Evolutionary conservation across 2,329 filamentous ascomycete genomes (phyloP), one percentile per base, ranked within the genome.

Genomic region (Pseudogymnoascus sp.): DNA sequence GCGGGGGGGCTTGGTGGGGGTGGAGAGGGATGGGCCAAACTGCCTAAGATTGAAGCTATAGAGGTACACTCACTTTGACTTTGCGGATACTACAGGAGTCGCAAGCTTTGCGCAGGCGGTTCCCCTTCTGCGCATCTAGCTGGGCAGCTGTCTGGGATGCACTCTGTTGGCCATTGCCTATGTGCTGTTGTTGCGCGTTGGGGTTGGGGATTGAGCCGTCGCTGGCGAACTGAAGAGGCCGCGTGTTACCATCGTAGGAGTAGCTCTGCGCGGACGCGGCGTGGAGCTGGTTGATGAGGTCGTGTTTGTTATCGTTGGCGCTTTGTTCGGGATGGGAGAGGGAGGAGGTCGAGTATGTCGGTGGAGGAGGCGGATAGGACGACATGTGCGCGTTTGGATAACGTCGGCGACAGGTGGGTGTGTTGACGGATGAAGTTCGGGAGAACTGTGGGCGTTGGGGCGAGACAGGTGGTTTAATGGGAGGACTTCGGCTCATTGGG

Each of bases 1-100:
- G n/a, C n/a, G n/a, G n/a, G n/a, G n/a, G n/a, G 35, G 20, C 22
- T 50, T 14, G 61, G 35, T 15, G 38, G 43, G 43, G 43, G 59
- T 22, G 11, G n/a, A 18, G 30, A 35, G 35, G 25, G 15, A 12
- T 9, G 63, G n/a, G n/a, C n/a, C n/a, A n/a, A n/a, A n/a, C n/a
- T n/a, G n/a, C n/a, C n/a, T n/a, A n/a, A n/a, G n/a, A n/a, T n/a
- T n/a, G n/a, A n/a, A n/a, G n/a, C n/a, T n/a, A n/a, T n/a, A n/a
- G n/a, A n/a, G 18, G 28, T n/a, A 14, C 58, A 57, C 68, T 61
- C 68, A 80, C 78, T 74, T 80, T 81, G 60, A 81, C 78, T 68
- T 81, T 81, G 35, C 78, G 74, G 60, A 78, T 77, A 68, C 77
- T 80, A 64, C 78, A 81, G 63, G 77, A 78, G 70, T 81, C 78